These are phyloP conservation scores for Cyphellophora attinorum DNA, from an alignment of 2,329 filamentous ascomycete species.

Conservation along the genomic window DNA sequence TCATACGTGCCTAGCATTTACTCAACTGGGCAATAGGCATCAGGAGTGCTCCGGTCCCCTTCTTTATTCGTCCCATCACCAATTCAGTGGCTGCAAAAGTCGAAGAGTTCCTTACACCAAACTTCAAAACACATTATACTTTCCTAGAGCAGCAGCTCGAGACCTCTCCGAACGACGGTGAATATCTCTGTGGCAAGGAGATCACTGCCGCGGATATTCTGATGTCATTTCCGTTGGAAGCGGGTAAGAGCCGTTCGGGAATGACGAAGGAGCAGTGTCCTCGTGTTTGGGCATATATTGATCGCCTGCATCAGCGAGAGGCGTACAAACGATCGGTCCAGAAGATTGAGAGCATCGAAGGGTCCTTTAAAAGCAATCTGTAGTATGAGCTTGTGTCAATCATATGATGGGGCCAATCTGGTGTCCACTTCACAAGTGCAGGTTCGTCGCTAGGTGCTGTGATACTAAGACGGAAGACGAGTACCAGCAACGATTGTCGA, in stretches of 20 bases:
- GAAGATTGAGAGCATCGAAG: slow-evolving; percentile 33
- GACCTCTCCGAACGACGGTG: slow-evolving; percentile 28
- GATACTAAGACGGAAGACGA: too few species aligned
- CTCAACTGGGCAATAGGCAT: slow-evolving; percentile 26
- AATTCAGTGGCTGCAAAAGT: slow-evolving; percentile 40
- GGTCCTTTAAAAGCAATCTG: slow-evolving; percentile 18
- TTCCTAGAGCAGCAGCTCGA: slow-evolving; percentile 37
- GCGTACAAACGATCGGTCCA: slow-evolving; percentile 30
- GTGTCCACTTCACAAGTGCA: too few species aligned
- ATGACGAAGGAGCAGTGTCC: slow-evolving; percentile 29
- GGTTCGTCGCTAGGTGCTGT: too few species aligned
- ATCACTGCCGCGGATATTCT: slow-evolving; percentile 38
- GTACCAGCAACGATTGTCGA: too few species aligned
- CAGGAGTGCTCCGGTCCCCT: slow-evolving; percentile 48
- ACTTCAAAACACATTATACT: slow-evolving; percentile 30
- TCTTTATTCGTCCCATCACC: slow-evolving; percentile 60
- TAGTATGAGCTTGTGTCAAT: slow-evolving; percentile 1
- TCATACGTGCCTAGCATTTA: too few species aligned
- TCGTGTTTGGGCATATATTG: slow-evolving; percentile 26
- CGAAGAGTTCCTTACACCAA: slow-evolving; percentile 30
- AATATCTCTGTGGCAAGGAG: slow-evolving; percentile 33
- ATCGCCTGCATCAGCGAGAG: slow-evolving; percentile 25
- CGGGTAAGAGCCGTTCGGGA: slow-evolving; percentile 23
- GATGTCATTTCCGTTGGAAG: slow-evolving; percentile 36
- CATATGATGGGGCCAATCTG: too few species aligned